Base-by-base conservation (phyloP, 1,139 yeast genomes). In the Arxiozyma telluris region DNA sequence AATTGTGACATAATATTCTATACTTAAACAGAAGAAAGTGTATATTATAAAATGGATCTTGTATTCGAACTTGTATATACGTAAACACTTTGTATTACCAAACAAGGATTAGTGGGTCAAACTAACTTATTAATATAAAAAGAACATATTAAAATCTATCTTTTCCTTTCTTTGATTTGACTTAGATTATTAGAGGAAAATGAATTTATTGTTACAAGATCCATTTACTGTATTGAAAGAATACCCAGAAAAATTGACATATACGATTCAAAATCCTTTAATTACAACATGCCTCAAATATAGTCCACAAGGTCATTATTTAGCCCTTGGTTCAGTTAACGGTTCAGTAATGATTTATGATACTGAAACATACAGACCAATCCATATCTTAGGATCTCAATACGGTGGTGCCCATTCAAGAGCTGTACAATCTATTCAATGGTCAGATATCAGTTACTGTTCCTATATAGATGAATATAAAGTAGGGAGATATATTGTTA, bases 161-260 rank as follows among this genome's bases (percentile, higher is more conserved):
- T 18, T n/a, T 41, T 17, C 42, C 42, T 7, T 27, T 27, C 11
- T 27, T 27, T 8, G 11, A 27, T 27, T 27, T 27, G 30, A 27
- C 30, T 27, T 27, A 27, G 8, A 27, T 27, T 27, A 27, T 27
- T 8, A 17, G n/a, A 12, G 22, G 38, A 41, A 25, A 60, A 66
- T 68, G 96, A 91, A 91, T 69, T 76, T 89, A 51, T 78, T 95
- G n/a, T 76, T 91, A 23, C 82, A 88, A 61, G 98, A 91, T 69
- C 98, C 98, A 2, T 89, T 90, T 68, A 83, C 95, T 6, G 90
- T 91, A 43, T 85, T 96, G 17, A 91, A 89, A 65, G 98, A 91
- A 66, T 91, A 82, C 64, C 98, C 98, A 0, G 96, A 91, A 60
- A 78, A 86, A 1, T 77, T 89, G 27, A 79, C 87, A 1, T 81